Percentiles rank a stretch among this genome's conserved stretches.
Evolutionary conservation across 148 eudicot genomes (phyloP).

Genomic region (Chenopodium album): DNA sequence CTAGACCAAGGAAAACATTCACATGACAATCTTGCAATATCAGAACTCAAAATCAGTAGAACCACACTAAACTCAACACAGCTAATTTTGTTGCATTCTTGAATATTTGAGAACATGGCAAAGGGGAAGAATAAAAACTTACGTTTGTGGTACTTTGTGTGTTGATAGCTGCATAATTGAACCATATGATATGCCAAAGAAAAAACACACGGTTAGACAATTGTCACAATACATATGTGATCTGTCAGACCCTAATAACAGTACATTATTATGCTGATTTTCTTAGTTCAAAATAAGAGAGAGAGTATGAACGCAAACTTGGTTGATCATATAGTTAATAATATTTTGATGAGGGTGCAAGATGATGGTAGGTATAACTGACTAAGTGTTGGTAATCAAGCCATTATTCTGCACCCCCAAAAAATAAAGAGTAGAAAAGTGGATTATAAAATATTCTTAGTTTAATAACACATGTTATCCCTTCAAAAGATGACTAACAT

Average conservation of each 20-base stretch:
- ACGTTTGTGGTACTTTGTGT: slow-evolving; percentile 99
- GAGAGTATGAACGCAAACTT: neutral
- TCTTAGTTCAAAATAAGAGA: neutral
- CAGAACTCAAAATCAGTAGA: neutral
- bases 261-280: neutral
- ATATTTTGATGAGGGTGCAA: neutral
- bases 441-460: neutral
- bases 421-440: neutral
- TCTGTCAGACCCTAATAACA: neutral
- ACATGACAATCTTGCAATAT: neutral
- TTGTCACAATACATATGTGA: neutral
- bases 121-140: slow-evolving; percentile 33
- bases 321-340: neutral
- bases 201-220: slow-evolving; percentile 28
- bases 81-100: neutral
- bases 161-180: slow-evolving; percentile 79
- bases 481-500: neutral
- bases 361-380: neutral
- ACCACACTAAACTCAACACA: neutral
- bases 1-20: neutral
- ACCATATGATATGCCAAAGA: slow-evolving; percentile 45
- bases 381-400: neutral
- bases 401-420: neutral
- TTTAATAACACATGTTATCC: neutral
- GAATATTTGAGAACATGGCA: neutral